Conservation (phyloP, 1,139 yeast species). For the Meyerozyma sp. region DNA sequence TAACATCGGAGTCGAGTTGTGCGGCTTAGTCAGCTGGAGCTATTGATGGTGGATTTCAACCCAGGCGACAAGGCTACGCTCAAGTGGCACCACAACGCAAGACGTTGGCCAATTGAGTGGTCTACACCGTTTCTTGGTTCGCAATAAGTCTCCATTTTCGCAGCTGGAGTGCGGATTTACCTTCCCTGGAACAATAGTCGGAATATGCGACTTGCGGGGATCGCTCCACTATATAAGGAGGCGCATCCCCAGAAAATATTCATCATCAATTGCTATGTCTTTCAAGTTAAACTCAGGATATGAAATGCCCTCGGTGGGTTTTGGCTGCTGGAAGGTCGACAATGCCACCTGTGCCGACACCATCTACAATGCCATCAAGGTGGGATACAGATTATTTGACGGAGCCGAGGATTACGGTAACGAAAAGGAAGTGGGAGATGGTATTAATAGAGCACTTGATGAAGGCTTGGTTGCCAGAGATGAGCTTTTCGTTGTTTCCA, state of each 20-base stretch:
- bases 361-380: slow-evolving; percentile 61
- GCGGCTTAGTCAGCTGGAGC: neutral
- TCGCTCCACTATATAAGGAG: neutral
- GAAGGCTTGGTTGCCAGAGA: slow-evolving; percentile 69
- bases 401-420: slow-evolving; percentile 80
- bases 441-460: slow-evolving; percentile 55
- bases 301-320: slow-evolving; percentile 59
- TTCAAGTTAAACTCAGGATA: slow-evolving; percentile 55
- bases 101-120: too few relatives aligned
- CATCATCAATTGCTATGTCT: slow-evolving; percentile 14
- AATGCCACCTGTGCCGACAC: slow-evolving; percentile 52
- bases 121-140: too few relatives aligned
- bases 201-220: neutral
- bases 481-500: slow-evolving; percentile 70
- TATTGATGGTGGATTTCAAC: too few relatives aligned
- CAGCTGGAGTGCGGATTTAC: neutral
- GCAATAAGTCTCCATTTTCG: neutral
- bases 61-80: too few relatives aligned
- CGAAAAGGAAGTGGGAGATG: slow-evolving; percentile 69
- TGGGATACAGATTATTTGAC: slow-evolving; percentile 71
- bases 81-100: too few relatives aligned
- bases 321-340: slow-evolving; percentile 67
- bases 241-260: neutral
- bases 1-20: neutral
- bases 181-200: neutral